phyloP scores from a whole-genome alignment of 2,329 filamentous ascomycete species.

The Monosporascus sp. region DNA sequence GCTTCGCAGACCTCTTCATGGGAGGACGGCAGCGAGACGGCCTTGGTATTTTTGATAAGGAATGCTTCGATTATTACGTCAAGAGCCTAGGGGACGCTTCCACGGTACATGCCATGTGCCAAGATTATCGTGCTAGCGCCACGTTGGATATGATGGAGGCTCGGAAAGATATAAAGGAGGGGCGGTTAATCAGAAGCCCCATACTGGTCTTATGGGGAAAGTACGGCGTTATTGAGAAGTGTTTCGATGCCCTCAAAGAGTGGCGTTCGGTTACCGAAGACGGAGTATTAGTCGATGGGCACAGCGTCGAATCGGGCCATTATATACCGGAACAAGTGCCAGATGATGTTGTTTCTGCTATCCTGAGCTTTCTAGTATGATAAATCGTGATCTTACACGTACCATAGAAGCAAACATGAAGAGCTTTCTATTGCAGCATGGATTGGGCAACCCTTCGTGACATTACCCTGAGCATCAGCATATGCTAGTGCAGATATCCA shows the following conservation, averaged over 20 bases:
- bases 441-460: too few relatives aligned
- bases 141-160: conserved; percentile 48
- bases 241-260: conserved; percentile 44
- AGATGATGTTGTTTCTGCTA: conserved; percentile 36
- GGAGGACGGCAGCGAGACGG: conserved; percentile 32
- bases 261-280: conserved; percentile 43
- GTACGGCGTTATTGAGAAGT: conserved; percentile 42
- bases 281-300: conserved; percentile 32
- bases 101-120: conserved; percentile 44
- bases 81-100: conserved; percentile 35
- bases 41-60: conserved; percentile 28
- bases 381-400: neutral
- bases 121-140: conserved; percentile 52
- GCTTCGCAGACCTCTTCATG: conserved; percentile 39
- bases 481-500: too few relatives aligned
- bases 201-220: conserved; percentile 47
- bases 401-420: neutral
- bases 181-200: conserved; percentile 40
- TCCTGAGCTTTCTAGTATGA: conserved; percentile 34
- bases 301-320: conserved; percentile 41
- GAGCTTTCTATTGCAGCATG: neutral
- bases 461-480: too few relatives aligned
- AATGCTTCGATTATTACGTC: conserved; percentile 36
- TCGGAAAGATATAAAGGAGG: conserved; percentile 37
- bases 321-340: conserved; percentile 49